Percentiles rank a stretch among this genome's conserved stretches.
phyloP scores from a whole-genome alignment of 2,329 filamentous ascomycete genomes.

The Neofusicoccum kwambonambiense region DNA sequence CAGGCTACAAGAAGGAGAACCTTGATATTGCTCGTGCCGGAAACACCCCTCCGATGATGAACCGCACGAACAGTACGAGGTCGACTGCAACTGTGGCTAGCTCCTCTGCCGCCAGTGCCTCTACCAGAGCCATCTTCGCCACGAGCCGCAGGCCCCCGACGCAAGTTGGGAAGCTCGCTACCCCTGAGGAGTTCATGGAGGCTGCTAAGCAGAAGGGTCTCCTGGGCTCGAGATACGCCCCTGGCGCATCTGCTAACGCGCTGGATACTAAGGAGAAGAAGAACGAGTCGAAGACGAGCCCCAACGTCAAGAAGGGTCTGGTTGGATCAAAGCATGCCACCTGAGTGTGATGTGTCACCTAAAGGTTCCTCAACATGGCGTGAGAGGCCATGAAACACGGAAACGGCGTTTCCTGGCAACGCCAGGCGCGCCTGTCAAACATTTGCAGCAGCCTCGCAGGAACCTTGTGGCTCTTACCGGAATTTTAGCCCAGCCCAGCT shows the following conservation, averaged over 20 bases:
- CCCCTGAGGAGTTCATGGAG: slow-evolving; percentile 9
- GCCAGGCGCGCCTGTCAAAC: too few relatives aligned
- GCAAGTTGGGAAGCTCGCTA: background rate
- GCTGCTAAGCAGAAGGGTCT: background rate
- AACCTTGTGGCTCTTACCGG: too few relatives aligned
- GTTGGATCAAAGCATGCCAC: background rate
- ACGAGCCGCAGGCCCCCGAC: background rate
- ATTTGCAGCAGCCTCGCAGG: too few relatives aligned
- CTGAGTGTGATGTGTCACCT: background rate
- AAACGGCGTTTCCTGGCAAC: too few relatives aligned
- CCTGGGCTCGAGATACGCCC: background rate
- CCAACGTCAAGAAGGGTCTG: background rate
- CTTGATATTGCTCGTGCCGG: background rate
- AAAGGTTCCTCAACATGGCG: too few relatives aligned
- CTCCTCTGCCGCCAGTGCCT: background rate
- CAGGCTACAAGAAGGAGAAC: background rate
- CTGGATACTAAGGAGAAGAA: background rate
- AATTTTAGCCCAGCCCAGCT: too few relatives aligned
- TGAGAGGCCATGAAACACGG: too few relatives aligned
- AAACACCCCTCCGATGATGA: background rate
- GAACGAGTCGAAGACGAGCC: background rate
- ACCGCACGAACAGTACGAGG: background rate
- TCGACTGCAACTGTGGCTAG: background rate
- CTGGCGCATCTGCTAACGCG: background rate
- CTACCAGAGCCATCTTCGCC: background rate